These are phyloP conservation scores for Penicillium diatomitis DNA, from an alignment of 495 filamentous ascomycete genomes.

Conservation along the genomic window DNA sequence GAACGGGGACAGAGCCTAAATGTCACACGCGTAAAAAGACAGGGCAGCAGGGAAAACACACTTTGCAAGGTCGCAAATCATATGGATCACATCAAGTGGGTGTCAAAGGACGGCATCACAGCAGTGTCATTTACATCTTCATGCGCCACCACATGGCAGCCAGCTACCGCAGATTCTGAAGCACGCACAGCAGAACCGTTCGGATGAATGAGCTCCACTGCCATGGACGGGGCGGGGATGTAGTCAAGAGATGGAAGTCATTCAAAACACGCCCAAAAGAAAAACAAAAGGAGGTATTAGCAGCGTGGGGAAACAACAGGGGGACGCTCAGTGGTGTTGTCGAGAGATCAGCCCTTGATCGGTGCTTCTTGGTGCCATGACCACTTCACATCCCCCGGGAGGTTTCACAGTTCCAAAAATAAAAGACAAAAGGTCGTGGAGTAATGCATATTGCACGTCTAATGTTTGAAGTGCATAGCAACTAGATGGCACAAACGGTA, in stretches of 20 bases:
- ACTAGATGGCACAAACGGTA: slow-evolving; percentile 10
- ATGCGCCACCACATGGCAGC: slow-evolving; percentile 20
- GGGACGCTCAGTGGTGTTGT: too few species aligned
- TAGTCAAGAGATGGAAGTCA: slow-evolving; percentile 31
- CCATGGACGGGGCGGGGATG: slow-evolving; percentile 22
- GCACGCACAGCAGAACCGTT: background rate
- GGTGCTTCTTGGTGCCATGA: slow-evolving; percentile 7
- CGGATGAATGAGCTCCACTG: slow-evolving; percentile 13
- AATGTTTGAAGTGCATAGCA: slow-evolving; percentile 20
- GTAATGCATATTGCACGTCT: slow-evolving; percentile 7
- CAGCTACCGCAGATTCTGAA: too few species aligned
- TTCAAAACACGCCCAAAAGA: slow-evolving; percentile 35
- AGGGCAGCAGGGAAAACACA: background rate
- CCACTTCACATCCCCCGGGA: slow-evolving; percentile 14
- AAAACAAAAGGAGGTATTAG: slow-evolving; percentile 36
- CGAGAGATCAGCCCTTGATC: too few species aligned
- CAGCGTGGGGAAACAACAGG: slow-evolving; percentile 29
- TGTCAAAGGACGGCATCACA: slow-evolving; percentile 23
- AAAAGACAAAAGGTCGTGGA: slow-evolving; percentile 21
- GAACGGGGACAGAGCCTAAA: background rate
- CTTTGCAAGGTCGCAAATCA: background rate
- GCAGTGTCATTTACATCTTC: slow-evolving; percentile 43
- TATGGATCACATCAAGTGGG: background rate
- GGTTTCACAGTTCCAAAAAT: slow-evolving; percentile 20
- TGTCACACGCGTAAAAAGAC: background rate